These are phyloP conservation scores for Agrostemma githago DNA, from an alignment of 148 eudicot species.

Conservation along the genomic window DNA sequence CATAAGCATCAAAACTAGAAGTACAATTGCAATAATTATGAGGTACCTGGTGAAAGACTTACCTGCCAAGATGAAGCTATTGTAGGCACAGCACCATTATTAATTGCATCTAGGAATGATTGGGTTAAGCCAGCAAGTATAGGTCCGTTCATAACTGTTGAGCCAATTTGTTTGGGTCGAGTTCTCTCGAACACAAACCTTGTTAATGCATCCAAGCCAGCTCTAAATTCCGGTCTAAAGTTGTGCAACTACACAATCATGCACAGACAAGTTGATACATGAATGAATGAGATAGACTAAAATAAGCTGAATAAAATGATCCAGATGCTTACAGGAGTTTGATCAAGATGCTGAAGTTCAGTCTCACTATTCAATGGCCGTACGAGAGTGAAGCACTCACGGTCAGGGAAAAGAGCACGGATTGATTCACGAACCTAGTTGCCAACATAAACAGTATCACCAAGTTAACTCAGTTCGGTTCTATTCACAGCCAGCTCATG, in stretches of 20 bases:
- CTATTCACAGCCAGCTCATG: neutral
- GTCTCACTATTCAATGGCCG: slow-evolving; percentile 77
- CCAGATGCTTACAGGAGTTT: slow-evolving; percentile 57
- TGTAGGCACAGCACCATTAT: slow-evolving; percentile 94
- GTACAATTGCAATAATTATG: neutral
- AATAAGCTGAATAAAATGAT: neutral
- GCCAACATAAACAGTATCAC: slow-evolving; percentile 14
- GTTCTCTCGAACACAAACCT: slow-evolving; percentile 92
- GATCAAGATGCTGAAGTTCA: slow-evolving; percentile 91
- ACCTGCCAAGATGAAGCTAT: slow-evolving; percentile 99
- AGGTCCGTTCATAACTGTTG: slow-evolving; percentile 87
- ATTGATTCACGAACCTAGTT: slow-evolving; percentile 86
- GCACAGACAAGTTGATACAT: neutral
- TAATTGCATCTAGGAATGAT: slow-evolving; percentile 89
- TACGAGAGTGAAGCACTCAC: slow-evolving; percentile 94
- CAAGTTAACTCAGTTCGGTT: neutral
- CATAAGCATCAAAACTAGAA: slow-evolving; percentile 12
- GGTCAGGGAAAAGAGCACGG: slow-evolving; percentile 92
- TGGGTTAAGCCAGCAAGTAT: slow-evolving; percentile 85
- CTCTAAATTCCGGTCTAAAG: slow-evolving; percentile 83
- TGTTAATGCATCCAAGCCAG: slow-evolving; percentile 86
- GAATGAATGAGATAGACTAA: slow-evolving; percentile 13
- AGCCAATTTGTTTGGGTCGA: slow-evolving; percentile 89
- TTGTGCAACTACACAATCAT: slow-evolving; percentile 51
- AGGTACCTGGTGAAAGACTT: slow-evolving; percentile 3